Evolutionary conservation across 2,329 filamentous ascomycete genomes (phyloP), one percentile per base, ranked within the genome.

Genomic region (Lasiodiplodia citricola): DNA sequence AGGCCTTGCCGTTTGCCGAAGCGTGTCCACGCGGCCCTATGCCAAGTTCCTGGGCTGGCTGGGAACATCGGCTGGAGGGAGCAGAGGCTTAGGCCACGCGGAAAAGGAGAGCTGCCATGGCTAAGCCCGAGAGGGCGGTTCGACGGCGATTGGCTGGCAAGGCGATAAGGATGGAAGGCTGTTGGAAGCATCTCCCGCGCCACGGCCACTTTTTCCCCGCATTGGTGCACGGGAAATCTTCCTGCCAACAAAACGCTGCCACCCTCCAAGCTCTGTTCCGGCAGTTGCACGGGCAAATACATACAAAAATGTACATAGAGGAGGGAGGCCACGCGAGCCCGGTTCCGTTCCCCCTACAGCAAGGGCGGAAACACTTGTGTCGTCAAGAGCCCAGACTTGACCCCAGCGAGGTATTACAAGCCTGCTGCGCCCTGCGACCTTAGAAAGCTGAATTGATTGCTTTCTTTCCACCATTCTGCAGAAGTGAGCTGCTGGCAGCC

Each of bases 331-430:
- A 52, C 25, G 58, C 47, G 60, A 51, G 23, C 18, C 13, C n/a
- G 13, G 21, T 37, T 25, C 38, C 18, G 18, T 44, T 18, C 41
- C 41, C 41, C 18, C 41, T n/a, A 44, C 44, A 58, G 55, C 35
- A 41, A 58, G 55, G 55, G 55, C 55, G 55, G 55, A 21, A 58
- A n/a, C n/a, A 58, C 21, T 18, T 47, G 44, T 47, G 44, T n/a
- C 44, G 55, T 37, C 47, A n/a, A 37, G 13, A 16, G 47, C 60
- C 60, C 52, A 64, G 60, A 11, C 60, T 52, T 58, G 68, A 47
- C 5, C 31, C n/a, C 21, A 50, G n/a, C 11, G 71, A 67, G 70
- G 70, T 69, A 35, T 52, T 62, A 64, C 60, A 64, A 64, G 60
- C 44, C 60, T 50, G 65, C n/a, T 52, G 28, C 44, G 55, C 38